Conservation (phyloP, 164 flowering plant genomes). For the Saururus chinensis region DNA sequence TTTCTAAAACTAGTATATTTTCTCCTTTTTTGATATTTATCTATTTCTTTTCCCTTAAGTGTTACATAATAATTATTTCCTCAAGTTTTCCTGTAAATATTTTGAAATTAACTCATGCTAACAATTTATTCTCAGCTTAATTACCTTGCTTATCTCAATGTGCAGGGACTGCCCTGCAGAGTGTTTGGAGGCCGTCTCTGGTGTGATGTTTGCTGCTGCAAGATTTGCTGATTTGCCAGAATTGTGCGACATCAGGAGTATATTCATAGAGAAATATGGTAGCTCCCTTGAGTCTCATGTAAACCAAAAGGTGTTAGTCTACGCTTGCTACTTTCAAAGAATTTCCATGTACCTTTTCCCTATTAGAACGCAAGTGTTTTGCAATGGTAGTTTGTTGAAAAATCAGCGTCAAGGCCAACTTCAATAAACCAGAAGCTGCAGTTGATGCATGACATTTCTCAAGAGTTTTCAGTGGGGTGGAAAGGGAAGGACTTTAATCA, state of each 20-base stretch:
- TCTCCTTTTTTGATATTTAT: too few species aligned
- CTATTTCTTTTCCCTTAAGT: too few species aligned
- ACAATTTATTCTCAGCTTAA: neutral
- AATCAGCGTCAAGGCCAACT: slow-evolving; percentile 13
- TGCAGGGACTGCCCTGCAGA: slow-evolving; percentile 78
- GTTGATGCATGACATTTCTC: slow-evolving; percentile 43
- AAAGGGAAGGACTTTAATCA: slow-evolving; percentile 41
- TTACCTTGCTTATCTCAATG: neutral
- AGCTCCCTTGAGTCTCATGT: slow-evolving; percentile 39
- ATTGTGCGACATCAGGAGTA: slow-evolving; percentile 64
- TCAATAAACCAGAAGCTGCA: slow-evolving; percentile 52
- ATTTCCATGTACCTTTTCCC: neutral
- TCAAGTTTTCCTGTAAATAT: neutral
- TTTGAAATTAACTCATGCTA: neutral
- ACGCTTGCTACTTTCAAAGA: neutral
- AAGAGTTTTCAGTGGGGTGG: slow-evolving; percentile 49
- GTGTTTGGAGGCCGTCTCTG: slow-evolving; percentile 65
- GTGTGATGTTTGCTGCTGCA: slow-evolving; percentile 87
- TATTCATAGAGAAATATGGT: slow-evolving; percentile 70
- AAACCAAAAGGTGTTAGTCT: slow-evolving; percentile 46
- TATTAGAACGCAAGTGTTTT: neutral
- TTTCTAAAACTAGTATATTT: too few species aligned
- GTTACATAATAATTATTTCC: too few species aligned
- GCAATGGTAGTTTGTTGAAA: slow-evolving; percentile 4
- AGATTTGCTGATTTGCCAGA: slow-evolving; percentile 92